These are phyloP conservation scores for Herpetospermum pedunculosum DNA, from an alignment of 306 rosid species.

Conservation along the genomic window DNA sequence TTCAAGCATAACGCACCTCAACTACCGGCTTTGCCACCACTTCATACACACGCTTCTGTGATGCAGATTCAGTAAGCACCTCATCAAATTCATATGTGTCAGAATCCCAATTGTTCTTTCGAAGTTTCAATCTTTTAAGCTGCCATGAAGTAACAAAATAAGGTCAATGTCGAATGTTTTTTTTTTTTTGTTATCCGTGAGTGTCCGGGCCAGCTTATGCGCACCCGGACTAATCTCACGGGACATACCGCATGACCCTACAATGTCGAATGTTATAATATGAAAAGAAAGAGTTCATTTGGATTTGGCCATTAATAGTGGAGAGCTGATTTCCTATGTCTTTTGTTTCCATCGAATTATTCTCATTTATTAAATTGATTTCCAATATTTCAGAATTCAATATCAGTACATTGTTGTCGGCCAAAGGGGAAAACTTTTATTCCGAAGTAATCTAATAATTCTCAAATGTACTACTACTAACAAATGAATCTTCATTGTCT, in stretches of 20 bases:
- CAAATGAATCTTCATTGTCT: not conserved
- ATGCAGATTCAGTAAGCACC: conserved; percentile 78
- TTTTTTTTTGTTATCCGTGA: too few relatives aligned
- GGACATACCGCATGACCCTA: too few relatives aligned
- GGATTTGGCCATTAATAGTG: not conserved
- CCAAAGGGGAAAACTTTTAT: not conserved
- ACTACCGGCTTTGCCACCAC: conserved; percentile 99
- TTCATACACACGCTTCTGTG: conserved; percentile 96
- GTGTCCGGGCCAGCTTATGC: too few relatives aligned
- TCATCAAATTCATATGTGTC: conserved; percentile 91
- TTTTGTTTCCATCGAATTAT: not conserved
- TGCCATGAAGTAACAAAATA: conserved; percentile 23
- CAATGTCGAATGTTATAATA: not conserved
- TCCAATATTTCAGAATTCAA: not conserved
- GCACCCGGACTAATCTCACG: too few relatives aligned
- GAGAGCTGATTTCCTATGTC: not conserved
- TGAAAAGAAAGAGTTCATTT: not conserved
- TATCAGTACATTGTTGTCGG: not conserved
- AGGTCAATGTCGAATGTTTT: not conserved
- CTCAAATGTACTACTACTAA: not conserved
- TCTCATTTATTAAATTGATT: not conserved
- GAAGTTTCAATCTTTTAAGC: conserved; percentile 88
- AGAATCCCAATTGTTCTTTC: conserved; percentile 90
- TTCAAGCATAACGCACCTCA: conserved; percentile 43
- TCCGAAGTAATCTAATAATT: not conserved